Conservation (phyloP, 768 basidiomycete genomes). For the Dacryopinax spathularia region DNA sequence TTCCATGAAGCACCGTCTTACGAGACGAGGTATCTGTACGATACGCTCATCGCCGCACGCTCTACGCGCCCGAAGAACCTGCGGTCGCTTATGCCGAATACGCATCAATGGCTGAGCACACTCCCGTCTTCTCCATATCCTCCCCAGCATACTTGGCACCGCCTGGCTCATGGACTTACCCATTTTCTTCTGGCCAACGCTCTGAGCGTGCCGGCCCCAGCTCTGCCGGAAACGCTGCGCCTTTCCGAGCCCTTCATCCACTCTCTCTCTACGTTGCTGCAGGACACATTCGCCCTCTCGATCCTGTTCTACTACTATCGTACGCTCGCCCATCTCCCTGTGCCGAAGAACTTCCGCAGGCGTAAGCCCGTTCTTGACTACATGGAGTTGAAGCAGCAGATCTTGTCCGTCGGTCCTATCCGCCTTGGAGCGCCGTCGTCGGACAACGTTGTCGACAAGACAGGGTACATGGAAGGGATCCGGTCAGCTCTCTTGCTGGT, state of each 20-base stretch:
- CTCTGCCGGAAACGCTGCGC: slow-evolving; percentile 1
- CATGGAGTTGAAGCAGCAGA: not conserved
- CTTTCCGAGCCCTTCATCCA: slow-evolving; percentile 2
- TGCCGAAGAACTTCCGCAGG: not conserved
- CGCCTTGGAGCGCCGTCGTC: not conserved
- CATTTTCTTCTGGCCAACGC: not conserved
- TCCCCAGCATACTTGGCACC: not conserved
- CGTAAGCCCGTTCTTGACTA: not conserved
- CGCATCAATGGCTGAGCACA: not conserved
- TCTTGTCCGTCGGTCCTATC: not conserved
- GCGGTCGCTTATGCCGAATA: not conserved
- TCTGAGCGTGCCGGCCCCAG: not conserved
- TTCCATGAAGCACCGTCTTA: not conserved
- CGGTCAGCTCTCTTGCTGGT: not conserved
- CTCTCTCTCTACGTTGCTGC: not conserved
- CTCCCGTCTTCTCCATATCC: not conserved
- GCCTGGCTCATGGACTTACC: not conserved
- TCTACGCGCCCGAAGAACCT: not conserved
- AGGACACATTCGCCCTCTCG: not conserved
- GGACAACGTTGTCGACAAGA: not conserved
- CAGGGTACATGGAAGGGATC: not conserved
- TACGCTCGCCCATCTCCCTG: not conserved
- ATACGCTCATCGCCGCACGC: not conserved
- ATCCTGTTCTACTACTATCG: slow-evolving; percentile 1
- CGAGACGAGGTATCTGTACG: not conserved